Evolutionary conservation across 257 asterid genomes (phyloP).

Genomic region (Solanum virginianum): DNA sequence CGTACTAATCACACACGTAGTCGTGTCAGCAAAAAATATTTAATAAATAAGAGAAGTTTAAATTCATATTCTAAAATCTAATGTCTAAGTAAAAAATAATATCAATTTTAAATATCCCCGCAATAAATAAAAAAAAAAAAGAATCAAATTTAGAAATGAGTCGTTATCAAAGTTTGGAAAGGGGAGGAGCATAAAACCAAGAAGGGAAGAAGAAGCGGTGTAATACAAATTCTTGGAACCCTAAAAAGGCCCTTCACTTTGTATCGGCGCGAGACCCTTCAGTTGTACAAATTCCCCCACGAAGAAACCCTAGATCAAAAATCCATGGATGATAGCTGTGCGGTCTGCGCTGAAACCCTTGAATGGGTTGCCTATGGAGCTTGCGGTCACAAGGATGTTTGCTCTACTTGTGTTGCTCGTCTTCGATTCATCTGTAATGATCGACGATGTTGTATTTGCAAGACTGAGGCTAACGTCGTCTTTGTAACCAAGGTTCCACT

Average conservation of each 20-base stretch:
- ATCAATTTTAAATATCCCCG: background rate
- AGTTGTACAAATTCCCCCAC: background rate
- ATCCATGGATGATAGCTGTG: conserved; percentile 92
- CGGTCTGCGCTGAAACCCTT: conserved; percentile 88
- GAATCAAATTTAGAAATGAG: too few species aligned
- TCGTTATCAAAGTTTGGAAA: background rate
- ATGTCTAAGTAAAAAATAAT: background rate
- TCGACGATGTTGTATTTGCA: conserved; percentile 94
- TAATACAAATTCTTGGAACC: background rate
- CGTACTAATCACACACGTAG: rapidly evolving
- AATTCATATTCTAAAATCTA: rapidly evolving
- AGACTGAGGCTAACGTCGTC: conserved; percentile 54
- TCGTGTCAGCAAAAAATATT: background rate
- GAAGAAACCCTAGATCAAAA: background rate
- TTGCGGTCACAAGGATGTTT: conserved; percentile 95
- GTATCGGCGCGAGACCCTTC: background rate
- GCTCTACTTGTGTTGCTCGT: conserved; percentile 97
- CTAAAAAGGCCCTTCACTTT: background rate
- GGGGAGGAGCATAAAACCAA: background rate
- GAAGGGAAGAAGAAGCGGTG: background rate
- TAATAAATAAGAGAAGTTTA: background rate
- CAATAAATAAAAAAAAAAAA: too few species aligned
- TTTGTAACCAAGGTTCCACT: conserved; percentile 74
- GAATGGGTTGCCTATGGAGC: conserved; percentile 98
- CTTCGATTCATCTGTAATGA: conserved; percentile 95